Percentiles rank a stretch among this genome's conserved stretches.
Evolutionary conservation across 2,329 filamentous ascomycete genomes (phyloP).

Genomic region (Dactylellina drechsleri): DNA sequence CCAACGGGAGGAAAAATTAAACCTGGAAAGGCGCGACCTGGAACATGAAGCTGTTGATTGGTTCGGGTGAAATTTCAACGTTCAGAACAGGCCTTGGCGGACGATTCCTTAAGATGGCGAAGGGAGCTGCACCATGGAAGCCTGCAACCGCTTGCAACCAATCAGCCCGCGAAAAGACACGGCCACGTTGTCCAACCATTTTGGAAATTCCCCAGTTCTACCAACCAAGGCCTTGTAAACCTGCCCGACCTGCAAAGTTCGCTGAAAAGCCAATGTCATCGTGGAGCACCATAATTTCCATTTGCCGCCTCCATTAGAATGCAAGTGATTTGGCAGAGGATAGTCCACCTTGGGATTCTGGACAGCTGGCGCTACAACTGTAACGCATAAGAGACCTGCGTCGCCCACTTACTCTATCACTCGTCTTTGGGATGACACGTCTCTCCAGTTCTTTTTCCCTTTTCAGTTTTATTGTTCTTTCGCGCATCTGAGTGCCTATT

Average conservation of each 20-base stretch:
- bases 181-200: slow-evolving; percentile 2
- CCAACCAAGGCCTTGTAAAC: slow-evolving; percentile 21
- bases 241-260: not conserved
- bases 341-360: slow-evolving; percentile 4
- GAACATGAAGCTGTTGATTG: slow-evolving; percentile 29
- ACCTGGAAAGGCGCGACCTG: slow-evolving; percentile 28
- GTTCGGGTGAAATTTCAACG: slow-evolving; percentile 11
- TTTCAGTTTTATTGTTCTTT: not conserved
- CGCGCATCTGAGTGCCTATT: too few relatives aligned
- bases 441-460: slow-evolving; percentile 42
- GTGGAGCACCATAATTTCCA: slow-evolving; percentile 36
- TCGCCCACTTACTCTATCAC: slow-evolving; percentile 38
- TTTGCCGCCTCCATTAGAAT: slow-evolving; percentile 31
- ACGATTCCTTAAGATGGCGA: not conserved
- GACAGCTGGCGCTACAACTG: slow-evolving; percentile 43
- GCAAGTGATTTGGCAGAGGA: slow-evolving; percentile 26
- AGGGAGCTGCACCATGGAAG: not conserved
- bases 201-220: not conserved
- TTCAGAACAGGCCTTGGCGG: not conserved
- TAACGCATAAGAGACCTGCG: slow-evolving; percentile 51
- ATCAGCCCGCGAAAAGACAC: slow-evolving; percentile 7
- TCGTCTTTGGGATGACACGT: slow-evolving; percentile 40
- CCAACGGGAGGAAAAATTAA: slow-evolving; percentile 20
- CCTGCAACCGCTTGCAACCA: slow-evolving; percentile 24
- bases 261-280: slow-evolving; percentile 6